Evolutionary conservation across 2,329 filamentous ascomycete species (phyloP).

Genomic region (Arthrobotrys conoides): DNA sequence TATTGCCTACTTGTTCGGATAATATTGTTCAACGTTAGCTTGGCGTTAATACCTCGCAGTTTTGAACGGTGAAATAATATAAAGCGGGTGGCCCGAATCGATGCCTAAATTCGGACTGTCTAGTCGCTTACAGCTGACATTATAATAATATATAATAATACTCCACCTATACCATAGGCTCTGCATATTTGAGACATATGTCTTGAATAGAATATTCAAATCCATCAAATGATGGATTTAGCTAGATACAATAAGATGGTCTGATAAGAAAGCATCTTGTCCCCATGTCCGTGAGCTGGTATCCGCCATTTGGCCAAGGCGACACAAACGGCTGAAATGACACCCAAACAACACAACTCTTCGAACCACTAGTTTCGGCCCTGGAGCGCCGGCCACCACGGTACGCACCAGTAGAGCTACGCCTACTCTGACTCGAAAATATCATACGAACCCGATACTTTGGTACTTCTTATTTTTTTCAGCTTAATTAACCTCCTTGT

Average conservation of each 20-base stretch:
- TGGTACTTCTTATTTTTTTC: not conserved
- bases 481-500: too few species aligned
- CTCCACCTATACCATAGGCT: not conserved
- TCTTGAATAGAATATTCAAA: not conserved
- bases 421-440: not conserved
- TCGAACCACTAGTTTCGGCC: too few species aligned
- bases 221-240: too few species aligned
- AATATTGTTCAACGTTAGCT: not conserved
- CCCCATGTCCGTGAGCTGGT: too few species aligned
- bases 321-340: not conserved
- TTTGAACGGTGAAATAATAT: not conserved
- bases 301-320: too few species aligned
- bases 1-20: not conserved
- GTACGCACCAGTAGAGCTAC: not conserved
- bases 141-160: not conserved
- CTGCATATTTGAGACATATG: not conserved
- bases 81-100: too few species aligned
- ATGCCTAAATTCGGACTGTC: not conserved
- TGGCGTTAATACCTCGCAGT: not conserved
- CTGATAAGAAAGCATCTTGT: too few species aligned
- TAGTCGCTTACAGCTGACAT: not conserved
- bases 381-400: too few species aligned
- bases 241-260: too few species aligned
- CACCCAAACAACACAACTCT: not conserved
- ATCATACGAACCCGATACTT: not conserved